Conservation (phyloP, 2,329 filamentous ascomycete genomes). For the Sphaerulina vaccinii region DNA sequence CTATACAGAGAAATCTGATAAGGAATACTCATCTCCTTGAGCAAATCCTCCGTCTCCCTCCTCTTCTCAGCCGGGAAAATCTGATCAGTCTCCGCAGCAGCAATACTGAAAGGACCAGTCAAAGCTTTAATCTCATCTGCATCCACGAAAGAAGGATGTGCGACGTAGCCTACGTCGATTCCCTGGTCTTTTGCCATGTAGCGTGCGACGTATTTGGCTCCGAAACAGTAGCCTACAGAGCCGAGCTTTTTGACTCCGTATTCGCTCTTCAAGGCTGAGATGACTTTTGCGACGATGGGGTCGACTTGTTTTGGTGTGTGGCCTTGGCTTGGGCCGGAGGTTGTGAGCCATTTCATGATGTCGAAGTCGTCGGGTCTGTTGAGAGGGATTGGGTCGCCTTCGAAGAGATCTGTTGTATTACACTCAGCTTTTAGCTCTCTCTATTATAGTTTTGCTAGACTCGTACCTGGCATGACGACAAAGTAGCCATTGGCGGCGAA, state of each 20-base stretch:
- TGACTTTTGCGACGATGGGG: conserved; percentile 51
- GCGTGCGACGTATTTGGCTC: conserved; percentile 59
- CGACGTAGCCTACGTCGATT: conserved; percentile 68
- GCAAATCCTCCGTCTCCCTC: conserved; percentile 58
- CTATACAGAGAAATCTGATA: conserved; percentile 79
- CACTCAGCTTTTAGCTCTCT: too few relatives aligned
- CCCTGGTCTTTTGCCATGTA: conserved; percentile 57
- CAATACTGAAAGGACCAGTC: conserved; percentile 58
- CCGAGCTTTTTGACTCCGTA: conserved; percentile 51
- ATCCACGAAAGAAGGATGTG: conserved; percentile 74
- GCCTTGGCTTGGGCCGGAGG: conserved; percentile 33
- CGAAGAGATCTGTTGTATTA: conserved; percentile 74
- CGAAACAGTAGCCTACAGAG: conserved; percentile 50
- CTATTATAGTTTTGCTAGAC: too few relatives aligned
- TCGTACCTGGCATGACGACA: conserved; percentile 63
- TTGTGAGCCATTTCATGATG: conserved; percentile 51
- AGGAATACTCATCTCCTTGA: conserved; percentile 53
- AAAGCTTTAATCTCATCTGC: conserved; percentile 60
- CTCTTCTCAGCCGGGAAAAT: conserved; percentile 60
- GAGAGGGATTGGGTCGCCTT: conserved; percentile 62
- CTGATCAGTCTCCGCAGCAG: conserved; percentile 61
- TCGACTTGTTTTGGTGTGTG: conserved; percentile 50
- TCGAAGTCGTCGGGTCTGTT: conserved; percentile 52
- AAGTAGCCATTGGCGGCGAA: conserved; percentile 72
- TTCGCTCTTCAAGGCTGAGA: conserved; percentile 49